phyloP scores from a whole-genome alignment of 441 rosid species.

The Populus hybrid region DNA sequence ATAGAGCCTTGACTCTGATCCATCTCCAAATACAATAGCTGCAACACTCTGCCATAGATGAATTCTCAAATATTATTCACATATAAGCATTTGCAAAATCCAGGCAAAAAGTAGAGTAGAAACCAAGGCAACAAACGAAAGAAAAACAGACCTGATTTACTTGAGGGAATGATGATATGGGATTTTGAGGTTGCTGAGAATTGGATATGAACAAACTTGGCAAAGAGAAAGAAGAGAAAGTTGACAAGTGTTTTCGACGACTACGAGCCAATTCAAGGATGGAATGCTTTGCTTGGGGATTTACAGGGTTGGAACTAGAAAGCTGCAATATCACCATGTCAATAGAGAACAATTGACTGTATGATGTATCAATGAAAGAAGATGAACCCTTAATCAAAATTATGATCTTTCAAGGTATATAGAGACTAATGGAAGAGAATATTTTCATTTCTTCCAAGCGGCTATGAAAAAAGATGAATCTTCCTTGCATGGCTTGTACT shows the following conservation, averaged over 20 bases:
- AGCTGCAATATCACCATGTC: constrained; percentile 40
- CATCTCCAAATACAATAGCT: constrained; percentile 75
- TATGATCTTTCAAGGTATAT: constrained; percentile 17
- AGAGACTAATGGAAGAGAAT: constrained; percentile 30
- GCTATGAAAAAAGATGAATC: constrained; percentile 22
- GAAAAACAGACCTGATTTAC: constrained; percentile 36
- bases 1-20: constrained; percentile 59
- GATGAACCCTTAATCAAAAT: neutral
- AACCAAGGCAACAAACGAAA: neutral
- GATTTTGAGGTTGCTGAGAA: constrained; percentile 35
- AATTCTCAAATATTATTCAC: neutral
- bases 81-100: neutral
- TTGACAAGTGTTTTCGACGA: constrained; percentile 22
- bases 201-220: constrained; percentile 33
- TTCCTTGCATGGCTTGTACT: constrained; percentile 17
- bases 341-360: neutral
- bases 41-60: constrained; percentile 53
- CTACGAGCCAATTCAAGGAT: constrained; percentile 16
- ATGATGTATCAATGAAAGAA: neutral
- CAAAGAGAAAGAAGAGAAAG: constrained; percentile 24
- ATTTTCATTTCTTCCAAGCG: constrained; percentile 33
- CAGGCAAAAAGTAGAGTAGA: neutral
- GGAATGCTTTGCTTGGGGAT: constrained; percentile 28
- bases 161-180: constrained; percentile 29
- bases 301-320: constrained; percentile 16